Base-by-base conservation (phyloP, 2,329 filamentous ascomycete genomes). In the Fusarium nodosum region DNA sequence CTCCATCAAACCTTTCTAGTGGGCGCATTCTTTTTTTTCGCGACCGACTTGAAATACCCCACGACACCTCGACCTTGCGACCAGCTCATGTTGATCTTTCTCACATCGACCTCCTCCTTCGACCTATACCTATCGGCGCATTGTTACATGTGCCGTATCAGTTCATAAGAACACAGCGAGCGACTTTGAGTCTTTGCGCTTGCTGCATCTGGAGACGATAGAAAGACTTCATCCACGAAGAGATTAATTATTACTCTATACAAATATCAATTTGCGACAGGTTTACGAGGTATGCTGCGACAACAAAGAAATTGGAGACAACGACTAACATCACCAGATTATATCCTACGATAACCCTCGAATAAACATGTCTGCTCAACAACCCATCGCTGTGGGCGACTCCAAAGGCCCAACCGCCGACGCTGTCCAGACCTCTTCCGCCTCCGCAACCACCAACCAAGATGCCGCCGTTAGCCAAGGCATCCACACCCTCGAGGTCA, bases 151-250 rank as follows among this genome's bases (percentile, higher is more conserved):
- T 80, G 83, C 81, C 81, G 74, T 60, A 61, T 70, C 60, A 71
- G 65, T 69, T 78, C 74, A 79, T 86, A 85, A 78, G 72, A 75
- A 70, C 59, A 70, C 80, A 79, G 85, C 86, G 85, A 80, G 87
- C 86, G 87, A 89, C 87, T 89, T 88, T 73, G 79, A 86, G 87
- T 88, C 87, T 89, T 89, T 89, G 87, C 87, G 86, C 85, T 88
- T 88, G 86, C 85, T 87, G 73, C 73, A 76, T 50, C 59, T 47
- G 81, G 82, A 78, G 82, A 82, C 79, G 81, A 64, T 54, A 86
- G 84, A 88, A 88, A 88, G 86, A 88, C 86, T 86, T 74, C 54
- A 69, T 31, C 28, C 52, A 44, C 16, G 1, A 39, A 26, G 44
- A 57, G 53, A 46, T 30, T 30, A 38, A 39, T 50, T 33, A 20